A percentile compares a stretch with the other conserved stretches of the same genome.
These are phyloP conservation scores for Domatiomyces catenatus DNA, from an alignment of 2,329 filamentous ascomycete genomes.

Conservation along the genomic window DNA sequence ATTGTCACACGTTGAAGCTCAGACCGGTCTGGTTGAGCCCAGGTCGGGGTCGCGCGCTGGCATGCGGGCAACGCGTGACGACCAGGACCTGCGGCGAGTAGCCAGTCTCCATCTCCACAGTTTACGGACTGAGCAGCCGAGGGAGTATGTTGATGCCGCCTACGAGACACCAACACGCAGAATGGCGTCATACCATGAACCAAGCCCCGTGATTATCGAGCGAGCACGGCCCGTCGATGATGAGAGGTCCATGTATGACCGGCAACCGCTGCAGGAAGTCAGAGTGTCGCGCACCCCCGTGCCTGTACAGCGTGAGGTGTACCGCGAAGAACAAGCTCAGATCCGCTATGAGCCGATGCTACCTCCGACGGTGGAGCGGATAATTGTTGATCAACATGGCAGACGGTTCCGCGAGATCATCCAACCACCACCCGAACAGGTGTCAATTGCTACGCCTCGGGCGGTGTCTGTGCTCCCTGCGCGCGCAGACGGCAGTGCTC, in stretches of 20 bases:
- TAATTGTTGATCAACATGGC: constrained; percentile 70
- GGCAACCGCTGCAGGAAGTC: constrained; percentile 26
- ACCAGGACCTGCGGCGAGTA: constrained; percentile 31
- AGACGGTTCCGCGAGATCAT: constrained; percentile 57
- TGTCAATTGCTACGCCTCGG: constrained; percentile 20
- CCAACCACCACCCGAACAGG: constrained; percentile 19
- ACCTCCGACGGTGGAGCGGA: constrained; percentile 44
- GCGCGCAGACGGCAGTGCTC: constrained; percentile 6
- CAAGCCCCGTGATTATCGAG: constrained; percentile 23
- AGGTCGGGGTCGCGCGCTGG: constrained; percentile 28
- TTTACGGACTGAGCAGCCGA: constrained; percentile 26
- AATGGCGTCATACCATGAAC: constrained; percentile 26
- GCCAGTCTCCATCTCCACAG: constrained; percentile 33
- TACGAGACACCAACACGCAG: constrained; percentile 18
- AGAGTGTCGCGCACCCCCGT: constrained; percentile 27
- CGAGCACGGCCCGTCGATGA: constrained; percentile 23
- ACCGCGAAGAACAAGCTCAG: constrained; percentile 29
- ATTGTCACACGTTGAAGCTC: constrained; percentile 13
- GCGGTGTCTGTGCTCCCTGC: constrained; percentile 12
- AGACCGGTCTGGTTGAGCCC: constrained; percentile 20
- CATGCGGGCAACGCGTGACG: constrained; percentile 23
- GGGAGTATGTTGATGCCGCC: constrained; percentile 29
- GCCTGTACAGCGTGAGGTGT: constrained; percentile 26
- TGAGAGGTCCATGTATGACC: constrained; percentile 22
- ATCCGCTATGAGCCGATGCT: constrained; percentile 27